Evolutionary conservation across 208 protist species (phyloP).

Genomic region (Sergeia podlipaevii): DNA sequence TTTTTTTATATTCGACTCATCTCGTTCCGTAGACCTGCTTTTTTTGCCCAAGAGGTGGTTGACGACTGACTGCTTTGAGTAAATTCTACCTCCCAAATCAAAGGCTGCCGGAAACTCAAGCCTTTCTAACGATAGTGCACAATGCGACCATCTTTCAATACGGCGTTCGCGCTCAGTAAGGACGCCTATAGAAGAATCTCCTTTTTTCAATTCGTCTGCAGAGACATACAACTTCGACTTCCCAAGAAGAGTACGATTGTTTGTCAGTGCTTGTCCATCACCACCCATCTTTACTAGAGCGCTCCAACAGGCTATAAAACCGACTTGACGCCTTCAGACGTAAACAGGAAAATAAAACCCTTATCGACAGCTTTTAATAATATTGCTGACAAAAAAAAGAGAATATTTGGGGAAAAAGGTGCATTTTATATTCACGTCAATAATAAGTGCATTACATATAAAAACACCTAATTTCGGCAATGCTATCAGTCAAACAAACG

Average conservation of each 20-base stretch:
- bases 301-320: neutral
- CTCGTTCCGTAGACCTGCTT: too few species aligned
- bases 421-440: too few species aligned
- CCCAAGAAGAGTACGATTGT: slow-evolving; percentile 64
- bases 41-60: slow-evolving; percentile 39
- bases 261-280: slow-evolving; percentile 75
- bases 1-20: too few species aligned
- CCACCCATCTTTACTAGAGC: slow-evolving; percentile 81
- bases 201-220: slow-evolving; percentile 10
- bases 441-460: too few species aligned
- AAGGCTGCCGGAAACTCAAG: slow-evolving; percentile 60
- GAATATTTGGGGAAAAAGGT: too few species aligned
- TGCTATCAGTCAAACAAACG: neutral
- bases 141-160: slow-evolving; percentile 50
- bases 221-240: slow-evolving; percentile 44
- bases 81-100: slow-evolving; percentile 57
- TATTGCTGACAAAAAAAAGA: too few species aligned
- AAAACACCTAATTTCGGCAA: neutral
- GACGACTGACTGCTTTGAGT: slow-evolving; percentile 61
- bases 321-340: neutral
- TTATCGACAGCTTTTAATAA: too few species aligned
- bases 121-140: slow-evolving; percentile 45
- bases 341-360: too few species aligned
- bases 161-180: slow-evolving; percentile 15
- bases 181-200: too few species aligned